A percentile compares a stretch with the other conserved stretches of the same genome.
Evolutionary conservation across 495 filamentous ascomycete genomes (phyloP).

Genomic region (Hapsidospora chrysogenum): DNA sequence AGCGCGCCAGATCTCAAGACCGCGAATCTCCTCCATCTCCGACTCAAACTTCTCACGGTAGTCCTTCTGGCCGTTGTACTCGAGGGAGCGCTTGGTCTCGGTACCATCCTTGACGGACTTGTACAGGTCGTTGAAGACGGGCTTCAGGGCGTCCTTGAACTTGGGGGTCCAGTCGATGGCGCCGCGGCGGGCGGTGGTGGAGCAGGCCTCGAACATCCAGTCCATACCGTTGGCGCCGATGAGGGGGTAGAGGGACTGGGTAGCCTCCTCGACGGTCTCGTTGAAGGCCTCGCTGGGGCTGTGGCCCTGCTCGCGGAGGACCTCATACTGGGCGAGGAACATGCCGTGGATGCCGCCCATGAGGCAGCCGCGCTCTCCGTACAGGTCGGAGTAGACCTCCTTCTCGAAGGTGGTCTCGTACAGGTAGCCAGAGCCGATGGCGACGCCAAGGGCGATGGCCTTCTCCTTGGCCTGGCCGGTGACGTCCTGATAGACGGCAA

Average conservation of each 20-base stretch:
- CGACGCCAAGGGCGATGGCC: conserved; percentile 91
- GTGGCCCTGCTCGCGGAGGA: conserved; percentile 96
- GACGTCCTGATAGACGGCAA: conserved; percentile 97
- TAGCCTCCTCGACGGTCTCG: conserved; percentile 99
- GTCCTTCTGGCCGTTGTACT: conserved; percentile 87
- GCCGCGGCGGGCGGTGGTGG: conserved; percentile 92
- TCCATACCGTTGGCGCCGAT: conserved; percentile 97
- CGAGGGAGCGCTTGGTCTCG: conserved; percentile 85
- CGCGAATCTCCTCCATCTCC: conserved; percentile 91
- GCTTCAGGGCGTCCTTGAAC: conserved; percentile 95
- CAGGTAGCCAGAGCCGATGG: conserved; percentile 90
- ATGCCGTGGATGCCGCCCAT: conserved; percentile 99
- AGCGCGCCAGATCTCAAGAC: conserved; percentile 96
- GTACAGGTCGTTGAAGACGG: conserved; percentile 94
- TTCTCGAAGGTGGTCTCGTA: conserved; percentile 99
- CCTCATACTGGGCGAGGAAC: conserved; percentile 99
- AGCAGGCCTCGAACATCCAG: conserved; percentile 99
- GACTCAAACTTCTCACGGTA: conserved; percentile 92
- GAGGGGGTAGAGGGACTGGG: conserved; percentile 90
- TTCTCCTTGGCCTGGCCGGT: conserved; percentile 97
- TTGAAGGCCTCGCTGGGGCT: conserved; percentile 97
- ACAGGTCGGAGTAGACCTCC: conserved; percentile 98
- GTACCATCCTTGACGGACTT: conserved; percentile 71
- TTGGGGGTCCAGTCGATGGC: conserved; percentile 93
- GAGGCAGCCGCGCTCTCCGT: conserved; percentile 98